phyloP scores from a whole-genome alignment of 73 alveolate species.

The Symbiodinium natans region DNA sequence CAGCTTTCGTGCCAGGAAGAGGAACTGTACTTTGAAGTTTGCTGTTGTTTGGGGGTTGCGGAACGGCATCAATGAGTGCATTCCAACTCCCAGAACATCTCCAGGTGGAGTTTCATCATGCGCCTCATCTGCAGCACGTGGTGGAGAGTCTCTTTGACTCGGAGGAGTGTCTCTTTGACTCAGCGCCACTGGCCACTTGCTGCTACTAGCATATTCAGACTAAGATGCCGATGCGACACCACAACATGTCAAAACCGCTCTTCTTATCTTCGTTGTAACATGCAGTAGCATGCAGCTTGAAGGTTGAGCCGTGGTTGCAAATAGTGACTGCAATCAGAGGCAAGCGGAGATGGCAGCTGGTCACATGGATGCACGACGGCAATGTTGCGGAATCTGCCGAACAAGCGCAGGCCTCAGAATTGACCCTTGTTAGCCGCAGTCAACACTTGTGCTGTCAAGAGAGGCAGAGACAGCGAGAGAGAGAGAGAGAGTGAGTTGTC shows the following conservation, averaged over 20 bases:
- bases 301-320: background rate
- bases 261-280: no score
- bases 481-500: no score
- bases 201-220: no score
- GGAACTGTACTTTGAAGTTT: background rate
- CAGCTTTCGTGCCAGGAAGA: background rate
- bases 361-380: slow-evolving; percentile 53
- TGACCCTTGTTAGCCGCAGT: no score
- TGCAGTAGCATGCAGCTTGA: background rate
- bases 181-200: background rate
- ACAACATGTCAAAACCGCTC: no score
- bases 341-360: slow-evolving; percentile 1
- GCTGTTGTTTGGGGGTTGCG: no score
- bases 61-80: no score
- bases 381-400: slow-evolving; percentile 81
- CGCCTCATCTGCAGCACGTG: slow-evolving; percentile 33
- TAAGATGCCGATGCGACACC: no score
- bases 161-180: slow-evolving; percentile 38
- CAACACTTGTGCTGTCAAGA: no score
- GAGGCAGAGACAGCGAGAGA: no score
- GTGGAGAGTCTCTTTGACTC: slow-evolving; percentile 24
- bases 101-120: background rate
- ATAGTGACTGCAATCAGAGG: background rate
- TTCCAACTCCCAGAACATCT: no score
- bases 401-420: slow-evolving; percentile 19